These are phyloP conservation scores for Guyanaporus albipodus DNA, from an alignment of 768 basidiomycete species.

Conservation along the genomic window DNA sequence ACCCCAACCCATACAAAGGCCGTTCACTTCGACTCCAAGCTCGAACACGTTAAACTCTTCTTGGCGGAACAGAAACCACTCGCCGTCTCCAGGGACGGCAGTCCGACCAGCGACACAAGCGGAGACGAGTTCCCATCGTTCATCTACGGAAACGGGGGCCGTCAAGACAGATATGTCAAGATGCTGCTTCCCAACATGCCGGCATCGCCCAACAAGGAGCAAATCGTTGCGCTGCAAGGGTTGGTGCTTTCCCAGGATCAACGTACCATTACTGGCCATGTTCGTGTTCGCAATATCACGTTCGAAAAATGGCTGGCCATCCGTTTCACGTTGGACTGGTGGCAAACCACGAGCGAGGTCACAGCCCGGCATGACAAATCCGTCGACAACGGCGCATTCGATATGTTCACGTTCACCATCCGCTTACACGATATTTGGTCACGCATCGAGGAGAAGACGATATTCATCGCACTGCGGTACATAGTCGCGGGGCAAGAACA, in stretches of 20 bases:
- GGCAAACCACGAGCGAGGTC: conserved; percentile 96
- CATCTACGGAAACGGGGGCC: conserved; percentile 48
- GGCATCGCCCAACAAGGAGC: conserved; percentile 31
- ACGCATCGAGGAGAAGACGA: conserved; percentile 76
- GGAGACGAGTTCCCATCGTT: conserved; percentile 77
- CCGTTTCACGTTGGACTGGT: conserved; percentile 89
- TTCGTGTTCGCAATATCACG: conserved; percentile 80
- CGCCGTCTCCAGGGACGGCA: conserved; percentile 88
- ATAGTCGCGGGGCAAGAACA: conserved; percentile 67
- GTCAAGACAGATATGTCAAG: conserved; percentile 38
- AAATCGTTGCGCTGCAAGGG: conserved; percentile 53
- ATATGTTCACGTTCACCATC: conserved; percentile 75
- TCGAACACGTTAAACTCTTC: conserved; percentile 94
- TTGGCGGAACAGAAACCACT: conserved; percentile 92
- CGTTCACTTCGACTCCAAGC: conserved; percentile 88
- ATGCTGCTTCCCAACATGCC: conserved; percentile 75
- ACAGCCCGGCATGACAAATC: conserved; percentile 63
- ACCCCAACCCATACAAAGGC: conserved; percentile 79
- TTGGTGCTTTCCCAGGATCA: conserved; percentile 51
- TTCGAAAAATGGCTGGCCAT: conserved; percentile 85
- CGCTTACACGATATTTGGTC: conserved; percentile 73
- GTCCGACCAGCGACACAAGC: conserved; percentile 79
- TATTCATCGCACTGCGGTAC: conserved; percentile 77
- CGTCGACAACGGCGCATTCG: conserved; percentile 40
- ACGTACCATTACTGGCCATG: conserved; percentile 60